Percentiles rank a stretch among this genome's conserved stretches.
These are phyloP conservation scores for Porphyrellus sp. DNA, from an alignment of 1,284 basidiomycete genomes.

Conservation along the genomic window DNA sequence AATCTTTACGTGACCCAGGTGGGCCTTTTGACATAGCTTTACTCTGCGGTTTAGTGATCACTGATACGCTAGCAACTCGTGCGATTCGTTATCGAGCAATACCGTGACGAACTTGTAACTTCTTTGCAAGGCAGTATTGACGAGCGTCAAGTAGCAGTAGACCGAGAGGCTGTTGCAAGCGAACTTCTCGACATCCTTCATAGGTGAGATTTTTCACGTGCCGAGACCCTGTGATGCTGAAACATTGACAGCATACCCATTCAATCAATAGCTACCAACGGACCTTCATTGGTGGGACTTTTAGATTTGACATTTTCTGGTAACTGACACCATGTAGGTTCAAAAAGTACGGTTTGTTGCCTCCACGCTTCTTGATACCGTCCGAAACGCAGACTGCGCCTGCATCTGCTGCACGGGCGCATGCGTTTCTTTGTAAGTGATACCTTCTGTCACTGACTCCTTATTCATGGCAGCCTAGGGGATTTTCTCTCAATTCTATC, in stretches of 20 bases:
- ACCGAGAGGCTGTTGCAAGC: conserved; percentile 71
- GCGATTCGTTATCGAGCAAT: conserved; percentile 85
- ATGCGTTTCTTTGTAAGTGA: conserved; percentile 71
- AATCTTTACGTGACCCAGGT: conserved; percentile 88
- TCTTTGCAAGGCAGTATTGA: conserved; percentile 63
- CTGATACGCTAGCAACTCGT: conserved; percentile 72
- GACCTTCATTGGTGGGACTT: conserved; percentile 63
- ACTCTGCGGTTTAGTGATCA: not conserved
- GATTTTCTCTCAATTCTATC: conserved; percentile 86
- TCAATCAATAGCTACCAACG: conserved; percentile 87
- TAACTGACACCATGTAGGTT: conserved; percentile 44
- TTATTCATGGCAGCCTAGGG: conserved; percentile 47
- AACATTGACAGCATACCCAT: conserved; percentile 68
- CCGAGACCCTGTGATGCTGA: not conserved
- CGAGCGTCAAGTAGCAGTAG: conserved; percentile 63
- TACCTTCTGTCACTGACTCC: conserved; percentile 1
- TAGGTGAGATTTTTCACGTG: conserved; percentile 42
- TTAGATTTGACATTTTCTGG: not conserved
- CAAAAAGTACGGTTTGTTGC: conserved; percentile 89
- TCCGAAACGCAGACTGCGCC: conserved; percentile 74
- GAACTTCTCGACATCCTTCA: conserved; percentile 81
- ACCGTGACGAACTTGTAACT: conserved; percentile 75
- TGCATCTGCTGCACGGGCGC: conserved; percentile 71
- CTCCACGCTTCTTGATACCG: conserved; percentile 81
- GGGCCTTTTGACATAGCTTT: conserved; percentile 14